Base-by-base conservation (phyloP, 768 basidiomycete species). In the Russula sp. region DNA sequence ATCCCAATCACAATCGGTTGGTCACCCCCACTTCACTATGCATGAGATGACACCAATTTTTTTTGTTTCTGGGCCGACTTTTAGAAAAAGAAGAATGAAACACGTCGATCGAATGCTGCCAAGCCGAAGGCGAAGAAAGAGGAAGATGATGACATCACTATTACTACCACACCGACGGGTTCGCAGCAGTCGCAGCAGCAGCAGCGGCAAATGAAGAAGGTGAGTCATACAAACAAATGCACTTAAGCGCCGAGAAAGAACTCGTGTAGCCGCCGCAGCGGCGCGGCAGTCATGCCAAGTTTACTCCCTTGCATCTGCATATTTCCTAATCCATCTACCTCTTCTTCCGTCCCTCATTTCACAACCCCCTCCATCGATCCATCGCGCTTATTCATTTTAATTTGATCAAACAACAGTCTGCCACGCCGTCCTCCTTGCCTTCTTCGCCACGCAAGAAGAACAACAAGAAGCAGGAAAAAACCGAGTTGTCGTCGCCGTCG, bases 361-460 rank as follows among this genome's bases (percentile, higher is more conserved):
- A 13, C 32, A 34, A 34, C 32, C 32, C 5, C 36, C 36, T 14
- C 36, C 36, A 13, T 16, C 38, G 38, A 38, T 38, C 38, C 14
- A 16, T 34, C 30, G 44, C 44, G 3, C 44, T 18, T 9, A n/a
- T 46, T 20, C 26, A 28, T 50, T 30, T 52, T 18, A 1, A 13
- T 38, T 38, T 5, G 14, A 38, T 16, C 38, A 8, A 11, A 1
- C 54, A 28, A 30, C 34, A 64, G 57, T 44, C 52, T 26, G 32
- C 11, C 26, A 54, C 60, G 4, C 16, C 58, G 11, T n/a, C n/a
- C 20, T 18, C 8, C 10, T 10, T 10, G 10, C 44, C 44, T 22
- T 44, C 44, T 44, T n/a, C 44, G 10, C 63, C 58, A 1, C 66
- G 63, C 63, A 67, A 57, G 58, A 67, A 59, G 65, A 65, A 46